These are phyloP conservation scores for Stephanodiscus triporus DNA, from an alignment of 108 stramenopile genomes.

Conservation along the genomic window DNA sequence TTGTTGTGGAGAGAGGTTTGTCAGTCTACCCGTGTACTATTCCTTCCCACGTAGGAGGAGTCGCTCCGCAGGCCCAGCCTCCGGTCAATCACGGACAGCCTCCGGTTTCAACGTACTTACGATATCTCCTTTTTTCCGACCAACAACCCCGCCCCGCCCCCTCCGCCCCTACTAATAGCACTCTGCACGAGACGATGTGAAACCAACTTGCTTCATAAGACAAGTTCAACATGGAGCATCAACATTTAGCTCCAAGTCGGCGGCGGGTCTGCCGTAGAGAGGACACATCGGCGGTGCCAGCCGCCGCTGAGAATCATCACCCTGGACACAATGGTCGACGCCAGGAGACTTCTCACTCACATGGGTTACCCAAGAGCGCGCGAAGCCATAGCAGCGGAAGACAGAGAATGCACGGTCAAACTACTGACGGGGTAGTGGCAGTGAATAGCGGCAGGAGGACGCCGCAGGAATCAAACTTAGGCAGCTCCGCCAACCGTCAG, in stretches of 20 bases:
- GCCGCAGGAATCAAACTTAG: background rate
- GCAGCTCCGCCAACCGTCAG: background rate
- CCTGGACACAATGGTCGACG: conserved; percentile 5
- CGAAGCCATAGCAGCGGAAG: conserved; percentile 20
- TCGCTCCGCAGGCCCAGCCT: too few species aligned
- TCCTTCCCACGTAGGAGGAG: too few species aligned
- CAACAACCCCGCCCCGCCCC: too few species aligned
- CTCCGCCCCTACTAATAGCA: too few species aligned
- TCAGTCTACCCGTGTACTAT: too few species aligned
- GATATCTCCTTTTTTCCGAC: too few species aligned
- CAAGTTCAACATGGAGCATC: conserved; percentile 10
- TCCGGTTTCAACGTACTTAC: too few species aligned
- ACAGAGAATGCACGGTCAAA: background rate
- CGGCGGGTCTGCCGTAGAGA: background rate
- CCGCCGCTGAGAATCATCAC: conserved; percentile 4
- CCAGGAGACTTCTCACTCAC: conserved; percentile 8
- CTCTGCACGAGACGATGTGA: too few species aligned
- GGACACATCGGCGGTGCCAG: conserved; percentile 2
- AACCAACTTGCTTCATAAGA: too few species aligned
- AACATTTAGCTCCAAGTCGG: background rate
- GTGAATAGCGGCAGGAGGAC: too few species aligned
- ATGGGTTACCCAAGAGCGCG: conserved; percentile 11
- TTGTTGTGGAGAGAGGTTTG: too few species aligned
- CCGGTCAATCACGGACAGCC: too few species aligned
- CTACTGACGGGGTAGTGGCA: background rate